Conservation (phyloP, 495 filamentous ascomycete species). For the Podospora comata region DNA sequence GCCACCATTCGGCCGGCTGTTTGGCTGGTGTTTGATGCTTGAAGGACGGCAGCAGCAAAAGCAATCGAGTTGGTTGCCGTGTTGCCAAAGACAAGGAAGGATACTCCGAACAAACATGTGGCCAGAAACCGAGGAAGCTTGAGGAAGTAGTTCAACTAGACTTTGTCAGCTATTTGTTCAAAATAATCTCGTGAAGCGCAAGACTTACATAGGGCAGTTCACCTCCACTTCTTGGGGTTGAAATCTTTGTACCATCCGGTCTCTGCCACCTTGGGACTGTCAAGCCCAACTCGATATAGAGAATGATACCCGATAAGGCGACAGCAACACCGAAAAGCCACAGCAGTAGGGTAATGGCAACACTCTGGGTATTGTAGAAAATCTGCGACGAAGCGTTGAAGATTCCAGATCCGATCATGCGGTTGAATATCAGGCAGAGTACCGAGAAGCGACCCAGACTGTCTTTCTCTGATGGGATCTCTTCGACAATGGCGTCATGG, state of each 20-base stretch:
- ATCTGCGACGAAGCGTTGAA: conserved; percentile 22
- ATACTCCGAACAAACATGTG: conserved; percentile 24
- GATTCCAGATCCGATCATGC: conserved; percentile 26
- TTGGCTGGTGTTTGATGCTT: conserved; percentile 5
- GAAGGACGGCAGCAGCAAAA: conserved; percentile 17
- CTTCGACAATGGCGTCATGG: conserved; percentile 19
- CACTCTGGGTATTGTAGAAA: conserved; percentile 26
- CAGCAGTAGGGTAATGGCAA: conserved; percentile 18
- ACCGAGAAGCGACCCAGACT: conserved; percentile 23
- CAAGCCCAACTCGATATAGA: conserved; percentile 26
- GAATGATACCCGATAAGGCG: conserved; percentile 16
- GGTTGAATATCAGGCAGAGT: conserved; percentile 21
- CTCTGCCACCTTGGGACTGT: conserved; percentile 19
- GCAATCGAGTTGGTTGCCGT: conserved; percentile 23
- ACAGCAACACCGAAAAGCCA: conserved; percentile 20
- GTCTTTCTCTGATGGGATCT: conserved; percentile 19
- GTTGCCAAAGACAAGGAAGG: conserved; percentile 26
- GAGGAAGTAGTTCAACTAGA: conserved; percentile 25
- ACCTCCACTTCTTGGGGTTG: conserved; percentile 23
- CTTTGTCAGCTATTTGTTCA: conserved; percentile 4
- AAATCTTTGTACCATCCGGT: conserved; percentile 16
- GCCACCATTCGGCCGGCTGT: conserved; percentile 15
- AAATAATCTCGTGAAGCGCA: neutral
- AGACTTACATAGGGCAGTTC: conserved; percentile 22
- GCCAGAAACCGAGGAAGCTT: conserved; percentile 21